phyloP scores from a whole-genome alignment of 2,329 filamentous ascomycete species.

The Fusarium algeriense region DNA sequence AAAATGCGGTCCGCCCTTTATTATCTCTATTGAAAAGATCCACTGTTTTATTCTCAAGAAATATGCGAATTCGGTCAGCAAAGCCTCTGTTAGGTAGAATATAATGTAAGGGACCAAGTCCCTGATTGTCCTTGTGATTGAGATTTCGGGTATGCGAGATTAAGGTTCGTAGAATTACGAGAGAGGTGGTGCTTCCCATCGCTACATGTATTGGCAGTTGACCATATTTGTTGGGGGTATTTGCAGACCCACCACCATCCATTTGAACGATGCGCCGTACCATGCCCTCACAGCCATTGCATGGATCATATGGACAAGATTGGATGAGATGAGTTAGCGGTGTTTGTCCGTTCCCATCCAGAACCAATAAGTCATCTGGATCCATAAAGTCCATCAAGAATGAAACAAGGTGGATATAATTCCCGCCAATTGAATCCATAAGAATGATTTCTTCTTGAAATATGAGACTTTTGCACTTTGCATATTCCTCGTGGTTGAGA shows the following conservation, averaged over 20 bases:
- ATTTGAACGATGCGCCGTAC: background rate
- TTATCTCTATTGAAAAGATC: background rate
- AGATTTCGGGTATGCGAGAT: rapidly evolving
- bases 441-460: no score
- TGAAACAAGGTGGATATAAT: rapidly evolving
- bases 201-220: rapidly evolving
- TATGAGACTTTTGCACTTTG: rapidly evolving
- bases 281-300: no score
- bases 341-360: no score
- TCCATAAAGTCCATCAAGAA: background rate
- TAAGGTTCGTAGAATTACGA: rapidly evolving
- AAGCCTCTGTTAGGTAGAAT: rapidly evolving
- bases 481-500: background rate
- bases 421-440: no score
- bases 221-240: rapidly evolving
- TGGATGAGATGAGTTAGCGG: no score
- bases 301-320: no score
- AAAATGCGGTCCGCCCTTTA: background rate
- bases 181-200: rapidly evolving
- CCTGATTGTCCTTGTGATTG: rapidly evolving
- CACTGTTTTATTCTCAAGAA: rapidly evolving
- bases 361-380: no score
- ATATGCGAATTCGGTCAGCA: rapidly evolving
- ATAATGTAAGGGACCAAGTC: rapidly evolving
- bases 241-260: background rate